Evolutionary conservation across 495 filamentous ascomycete genomes (phyloP).

Genomic region (Articulospora tetracladia): DNA sequence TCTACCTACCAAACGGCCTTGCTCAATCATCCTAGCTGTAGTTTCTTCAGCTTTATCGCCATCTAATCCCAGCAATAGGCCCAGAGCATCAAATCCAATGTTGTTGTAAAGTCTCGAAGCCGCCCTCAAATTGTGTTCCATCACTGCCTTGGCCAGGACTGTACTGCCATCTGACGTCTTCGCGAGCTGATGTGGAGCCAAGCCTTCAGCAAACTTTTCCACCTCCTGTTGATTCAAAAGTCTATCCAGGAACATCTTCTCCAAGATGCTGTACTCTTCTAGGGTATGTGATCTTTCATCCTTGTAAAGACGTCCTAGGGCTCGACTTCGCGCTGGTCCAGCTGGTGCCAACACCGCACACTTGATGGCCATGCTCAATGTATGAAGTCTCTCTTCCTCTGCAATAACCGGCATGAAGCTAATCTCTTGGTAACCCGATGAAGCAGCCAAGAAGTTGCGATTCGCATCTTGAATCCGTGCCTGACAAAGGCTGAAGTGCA

Average conservation of each 20-base stretch:
- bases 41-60: slow-evolving; percentile 85
- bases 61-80: slow-evolving; percentile 69
- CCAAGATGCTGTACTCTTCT: slow-evolving; percentile 81
- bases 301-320: slow-evolving; percentile 82
- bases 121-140: slow-evolving; percentile 91
- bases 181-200: slow-evolving; percentile 86
- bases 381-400: slow-evolving; percentile 76
- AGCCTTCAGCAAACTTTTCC: slow-evolving; percentile 72
- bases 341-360: slow-evolving; percentile 94
- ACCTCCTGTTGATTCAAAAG: slow-evolving; percentile 78
- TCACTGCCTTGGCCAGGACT: slow-evolving; percentile 88
- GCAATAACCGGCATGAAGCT: slow-evolving; percentile 70
- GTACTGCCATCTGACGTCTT: slow-evolving; percentile 84
- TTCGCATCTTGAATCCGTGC: slow-evolving; percentile 91
- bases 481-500: slow-evolving; percentile 87
- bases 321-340: slow-evolving; percentile 76
- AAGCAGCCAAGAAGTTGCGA: slow-evolving; percentile 86
- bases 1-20: slow-evolving; percentile 75
- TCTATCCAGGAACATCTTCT: slow-evolving; percentile 96
- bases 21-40: slow-evolving; percentile 93
- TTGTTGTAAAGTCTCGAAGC: slow-evolving; percentile 86
- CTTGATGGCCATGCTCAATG: slow-evolving; percentile 82
- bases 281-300: slow-evolving; percentile 78
- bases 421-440: slow-evolving; percentile 80
- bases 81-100: slow-evolving; percentile 77